Conservation (phyloP, 108 stramenopile species). For the Craspedostauros australis region DNA sequence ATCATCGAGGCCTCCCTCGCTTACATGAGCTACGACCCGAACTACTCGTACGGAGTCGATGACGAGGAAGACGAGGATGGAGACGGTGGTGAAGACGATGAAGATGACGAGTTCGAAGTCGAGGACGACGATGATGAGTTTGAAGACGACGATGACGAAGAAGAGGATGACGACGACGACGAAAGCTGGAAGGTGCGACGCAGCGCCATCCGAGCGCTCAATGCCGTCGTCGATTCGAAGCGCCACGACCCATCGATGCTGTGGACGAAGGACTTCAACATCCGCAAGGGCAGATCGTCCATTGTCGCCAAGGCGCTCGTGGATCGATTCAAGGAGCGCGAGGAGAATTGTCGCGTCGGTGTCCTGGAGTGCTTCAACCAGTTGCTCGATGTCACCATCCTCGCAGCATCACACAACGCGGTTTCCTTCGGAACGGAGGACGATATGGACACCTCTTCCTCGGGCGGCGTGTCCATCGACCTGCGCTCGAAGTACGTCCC, state of each 20-base stretch:
- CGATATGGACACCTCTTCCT: constrained; percentile 32
- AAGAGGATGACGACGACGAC: constrained; percentile 76
- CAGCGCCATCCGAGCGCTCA: constrained; percentile 72
- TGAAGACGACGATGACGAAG: constrained; percentile 4
- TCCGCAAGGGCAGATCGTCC: constrained; percentile 44
- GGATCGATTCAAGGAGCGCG: constrained; percentile 91
- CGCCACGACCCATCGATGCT: constrained; percentile 65
- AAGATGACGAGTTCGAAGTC: constrained; percentile 64
- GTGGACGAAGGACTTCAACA: constrained; percentile 53
- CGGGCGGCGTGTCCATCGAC: constrained; percentile 38
- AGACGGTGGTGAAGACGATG: constrained; percentile 38
- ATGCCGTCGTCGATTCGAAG: constrained; percentile 57
- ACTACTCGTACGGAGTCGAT: constrained; percentile 91
- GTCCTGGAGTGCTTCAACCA: constrained; percentile 82
- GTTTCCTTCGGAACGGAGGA: constrained; percentile 22
- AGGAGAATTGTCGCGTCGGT: constrained; percentile 97
- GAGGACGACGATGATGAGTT: constrained; percentile 49
- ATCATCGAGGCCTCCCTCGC: constrained; percentile 71
- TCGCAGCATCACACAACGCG: constrained; percentile 32
- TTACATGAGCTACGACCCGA: constrained; percentile 95
- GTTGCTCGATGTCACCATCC: constrained; percentile 66
- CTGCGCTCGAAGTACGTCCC: constrained; percentile 55
- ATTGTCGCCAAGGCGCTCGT: constrained; percentile 77
- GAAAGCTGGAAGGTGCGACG: constrained; percentile 96
- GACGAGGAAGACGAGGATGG: constrained; percentile 61